Evolutionary conservation across 1,284 basidiomycete species (phyloP), one percentile per base, ranked within the genome.

Genomic region (Peniophora sp.): DNA sequence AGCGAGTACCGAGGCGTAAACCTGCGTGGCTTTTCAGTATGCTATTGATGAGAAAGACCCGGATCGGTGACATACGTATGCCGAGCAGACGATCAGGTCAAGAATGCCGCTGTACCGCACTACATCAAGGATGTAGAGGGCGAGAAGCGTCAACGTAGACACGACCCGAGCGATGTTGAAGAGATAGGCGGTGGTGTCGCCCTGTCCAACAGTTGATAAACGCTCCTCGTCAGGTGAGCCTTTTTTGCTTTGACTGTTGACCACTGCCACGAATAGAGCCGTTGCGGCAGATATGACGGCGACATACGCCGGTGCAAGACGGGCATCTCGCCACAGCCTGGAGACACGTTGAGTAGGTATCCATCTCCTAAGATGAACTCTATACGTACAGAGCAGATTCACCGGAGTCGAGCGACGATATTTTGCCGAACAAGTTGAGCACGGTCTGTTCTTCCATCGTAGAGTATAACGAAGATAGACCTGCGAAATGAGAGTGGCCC

Each of bases 161-260:
- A 62, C 2, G 12, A 64, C 32, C 5, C 64, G 61, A 11, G 55
- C 43, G 24, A 64, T 3, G 35, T 58, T 57, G 53, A 57, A 63
- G 15, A 48, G 36, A 49, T 63, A 67, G 47, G 64, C 63, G 15
- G 52, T 52, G 2, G 55, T 52, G 9, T 63, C 63, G 9, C 66
- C 65, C 14, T 54, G 54, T 36, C n/a, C 34, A n/a, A 10, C 34
- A 10, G 10, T 36, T n/a, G n/a, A n/a, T n/a, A n/a, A n/a, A n/a
- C n/a, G n/a, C n/a, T n/a, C n/a, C n/a, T n/a, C n/a, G n/a, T n/a
- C n/a, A n/a, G n/a, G n/a, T n/a, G n/a, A n/a, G n/a, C n/a, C n/a
- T n/a, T n/a, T n/a, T n/a, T n/a, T n/a, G n/a, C n/a, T n/a, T n/a
- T n/a, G n/a, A n/a, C n/a, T n/a, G n/a, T n/a, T n/a, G n/a, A n/a